Evolutionary conservation across 202 grass and related monocot species (phyloP).

Genomic region (Brachypodium distachyon): DNA sequence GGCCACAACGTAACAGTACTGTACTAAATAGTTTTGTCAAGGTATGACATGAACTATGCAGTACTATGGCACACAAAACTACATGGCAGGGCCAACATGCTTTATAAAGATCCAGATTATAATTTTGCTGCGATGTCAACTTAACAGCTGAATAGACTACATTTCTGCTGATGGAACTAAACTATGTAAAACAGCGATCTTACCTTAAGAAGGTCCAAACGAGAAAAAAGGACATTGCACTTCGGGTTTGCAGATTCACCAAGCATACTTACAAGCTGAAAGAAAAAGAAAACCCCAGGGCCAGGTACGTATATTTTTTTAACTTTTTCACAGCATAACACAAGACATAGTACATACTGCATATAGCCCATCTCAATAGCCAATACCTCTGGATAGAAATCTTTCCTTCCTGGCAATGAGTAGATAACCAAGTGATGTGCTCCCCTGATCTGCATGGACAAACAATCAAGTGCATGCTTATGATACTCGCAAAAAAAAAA

Average conservation of each 20-base stretch:
- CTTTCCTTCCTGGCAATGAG: slow-evolving; percentile 78
- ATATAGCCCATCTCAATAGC: neutral
- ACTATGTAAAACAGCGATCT: neutral
- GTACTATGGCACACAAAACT: neutral
- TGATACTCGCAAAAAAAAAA: neutral
- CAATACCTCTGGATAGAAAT: slow-evolving; percentile 86
- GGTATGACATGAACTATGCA: neutral
- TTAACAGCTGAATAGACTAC: neutral
- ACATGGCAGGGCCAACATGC: neutral
- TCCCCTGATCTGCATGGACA: slow-evolving; percentile 63
- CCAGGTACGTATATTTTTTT: neutral
- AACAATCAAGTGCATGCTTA: neutral
- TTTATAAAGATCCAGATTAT: neutral
- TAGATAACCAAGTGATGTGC: slow-evolving; percentile 71
- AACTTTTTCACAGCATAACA: neutral
- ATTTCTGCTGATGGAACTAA: neutral
- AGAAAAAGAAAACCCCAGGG: neutral
- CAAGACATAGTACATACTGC: neutral
- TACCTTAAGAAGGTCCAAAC: slow-evolving; percentile 72
- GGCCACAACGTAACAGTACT: neutral
- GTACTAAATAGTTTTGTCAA: neutral
- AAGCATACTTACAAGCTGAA: slow-evolving; percentile 86
- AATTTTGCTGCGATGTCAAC: neutral
- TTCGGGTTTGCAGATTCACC: slow-evolving; percentile 44
- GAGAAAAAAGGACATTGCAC: slow-evolving; percentile 74